Conservation (phyloP, 108 stramenopile genomes). For the Nannochloropsis salina region DNA sequence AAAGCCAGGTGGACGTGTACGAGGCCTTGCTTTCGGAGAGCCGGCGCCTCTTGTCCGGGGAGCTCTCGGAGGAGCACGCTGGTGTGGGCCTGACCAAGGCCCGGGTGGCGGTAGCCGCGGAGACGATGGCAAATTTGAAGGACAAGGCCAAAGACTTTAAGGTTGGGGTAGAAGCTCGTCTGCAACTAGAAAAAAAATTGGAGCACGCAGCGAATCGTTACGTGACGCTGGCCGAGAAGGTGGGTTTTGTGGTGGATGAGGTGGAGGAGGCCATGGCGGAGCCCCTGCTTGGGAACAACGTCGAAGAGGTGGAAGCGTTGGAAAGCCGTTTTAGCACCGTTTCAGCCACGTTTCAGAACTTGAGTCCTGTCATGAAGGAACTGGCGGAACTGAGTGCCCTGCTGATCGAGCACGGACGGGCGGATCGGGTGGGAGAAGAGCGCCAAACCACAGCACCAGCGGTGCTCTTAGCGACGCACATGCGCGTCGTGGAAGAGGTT, state of each 20-base stretch:
- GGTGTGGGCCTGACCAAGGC: not conserved
- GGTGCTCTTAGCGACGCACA: not conserved
- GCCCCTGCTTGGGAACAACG: slow-evolving; percentile 22
- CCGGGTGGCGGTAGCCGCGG: not conserved
- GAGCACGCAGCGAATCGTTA: not conserved
- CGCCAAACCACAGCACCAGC: not conserved
- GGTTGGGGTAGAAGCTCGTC: not conserved
- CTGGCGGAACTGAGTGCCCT: slow-evolving; percentile 5
- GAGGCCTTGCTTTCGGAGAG: slow-evolving; percentile 9
- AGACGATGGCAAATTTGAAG: not conserved
- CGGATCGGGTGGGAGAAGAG: not conserved
- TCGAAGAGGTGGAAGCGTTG: slow-evolving; percentile 27
- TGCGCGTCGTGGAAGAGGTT: not conserved
- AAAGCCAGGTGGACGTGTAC: not conserved
- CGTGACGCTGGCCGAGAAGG: not conserved
- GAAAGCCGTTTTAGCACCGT: not conserved
- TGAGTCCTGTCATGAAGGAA: not conserved
- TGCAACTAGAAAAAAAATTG: not conserved
- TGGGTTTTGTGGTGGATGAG: slow-evolving; percentile 5
- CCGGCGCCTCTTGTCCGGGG: not conserved
- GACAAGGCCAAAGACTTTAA: not conserved
- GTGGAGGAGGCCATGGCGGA: slow-evolving; percentile 18
- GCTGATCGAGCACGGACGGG: slow-evolving; percentile 24
- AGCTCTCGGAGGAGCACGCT: not conserved
- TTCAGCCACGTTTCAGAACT: not conserved